Evolutionary conservation across 768 basidiomycete species (phyloP), one percentile per base, ranked within the genome.

Genomic region (Tricholoma sp.): DNA sequence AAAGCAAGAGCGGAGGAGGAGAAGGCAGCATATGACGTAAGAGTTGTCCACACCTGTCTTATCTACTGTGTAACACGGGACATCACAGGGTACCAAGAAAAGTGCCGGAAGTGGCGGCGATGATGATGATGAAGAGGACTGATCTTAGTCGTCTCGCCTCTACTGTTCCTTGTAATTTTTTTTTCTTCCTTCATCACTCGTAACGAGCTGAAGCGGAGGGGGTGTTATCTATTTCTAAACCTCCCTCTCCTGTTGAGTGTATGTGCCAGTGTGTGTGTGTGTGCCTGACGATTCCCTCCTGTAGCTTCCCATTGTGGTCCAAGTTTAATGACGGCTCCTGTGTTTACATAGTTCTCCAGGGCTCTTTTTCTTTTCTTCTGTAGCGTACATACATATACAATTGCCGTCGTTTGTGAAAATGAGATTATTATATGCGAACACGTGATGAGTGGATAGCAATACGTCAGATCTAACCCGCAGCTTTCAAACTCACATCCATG

Each of bases 1-100:
- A 98, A 97, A 80, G 69, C 76, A 57, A 83, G 95, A 52, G 92
- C 91, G 31, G 94, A 93, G 64, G 80, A 85, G 55, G 91, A 93
- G 70, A 91, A 91, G 70, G 66, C 68, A 37, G 74, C 74, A 2
- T 82, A 79, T 63, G 80, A 81, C 61, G 77, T 77, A 53, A 28
- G 71, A 66, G 17, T 55, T 11, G 37, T 47, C 15, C 13, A 20
- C 34, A n/a, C 49, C 37, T 42, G 36, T 47, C 42, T 29, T 51
- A 39, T 33, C 56, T 42, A n/a, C 29, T 49, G 12, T 33, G 13
- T 53, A 18, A 49, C 31, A 49, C 15, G 29, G 24, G 31, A 32
- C 9, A 31, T 12, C 42, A 58, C 48, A 63, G 62, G 54, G 49
- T 17, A 53, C 49, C 28, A 72, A 71, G 64, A 67, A 71, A 60